These are phyloP conservation scores for Allantophomopsis cytisporea DNA, from an alignment of 2,329 filamentous ascomycete species.

Conservation along the genomic window DNA sequence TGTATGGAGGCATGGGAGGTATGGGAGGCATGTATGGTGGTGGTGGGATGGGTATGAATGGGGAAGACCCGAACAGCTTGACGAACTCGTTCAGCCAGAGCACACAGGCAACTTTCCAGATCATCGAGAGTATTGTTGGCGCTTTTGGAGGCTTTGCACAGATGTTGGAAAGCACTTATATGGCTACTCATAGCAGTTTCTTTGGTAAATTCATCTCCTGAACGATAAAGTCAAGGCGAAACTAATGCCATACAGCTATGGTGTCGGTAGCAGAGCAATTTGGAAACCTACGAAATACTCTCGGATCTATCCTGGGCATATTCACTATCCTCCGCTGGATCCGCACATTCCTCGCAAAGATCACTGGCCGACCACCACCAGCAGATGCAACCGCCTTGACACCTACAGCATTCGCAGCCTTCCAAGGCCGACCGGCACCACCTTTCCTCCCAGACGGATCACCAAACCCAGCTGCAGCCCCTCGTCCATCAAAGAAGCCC, in stretches of 20 bases:
- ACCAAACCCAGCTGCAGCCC: constrained; percentile 32
- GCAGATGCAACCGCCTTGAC: constrained; percentile 80
- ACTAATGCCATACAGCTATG: constrained; percentile 52
- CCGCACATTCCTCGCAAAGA: constrained; percentile 76
- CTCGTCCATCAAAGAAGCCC: constrained; percentile 82
- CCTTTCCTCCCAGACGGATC: constrained; percentile 49
- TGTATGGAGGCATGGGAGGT: constrained; percentile 29
- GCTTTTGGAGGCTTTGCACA: constrained; percentile 96
- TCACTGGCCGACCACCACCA: constrained; percentile 82
- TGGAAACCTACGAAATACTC: constrained; percentile 79
- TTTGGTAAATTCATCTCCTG: constrained; percentile 54
- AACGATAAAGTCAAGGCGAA: too few relatives aligned
- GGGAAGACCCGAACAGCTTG: constrained; percentile 83
- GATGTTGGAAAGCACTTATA: constrained; percentile 99
- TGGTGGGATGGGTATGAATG: constrained; percentile 33
- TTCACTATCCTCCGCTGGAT: constrained; percentile 95
- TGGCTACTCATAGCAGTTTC: constrained; percentile 98
- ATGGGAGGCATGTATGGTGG: constrained; percentile 21
- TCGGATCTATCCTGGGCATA: constrained; percentile 88
- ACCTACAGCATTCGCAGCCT: constrained; percentile 79
- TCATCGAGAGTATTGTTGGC: constrained; percentile 92
- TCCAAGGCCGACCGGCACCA: constrained; percentile 52
- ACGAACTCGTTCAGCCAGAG: constrained; percentile 93
- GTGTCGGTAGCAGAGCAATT: constrained; percentile 97
- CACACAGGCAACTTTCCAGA: constrained; percentile 93